These are phyloP conservation scores for Penicillium antarcticum DNA, from an alignment of 495 filamentous ascomycete species.

Conservation along the genomic window DNA sequence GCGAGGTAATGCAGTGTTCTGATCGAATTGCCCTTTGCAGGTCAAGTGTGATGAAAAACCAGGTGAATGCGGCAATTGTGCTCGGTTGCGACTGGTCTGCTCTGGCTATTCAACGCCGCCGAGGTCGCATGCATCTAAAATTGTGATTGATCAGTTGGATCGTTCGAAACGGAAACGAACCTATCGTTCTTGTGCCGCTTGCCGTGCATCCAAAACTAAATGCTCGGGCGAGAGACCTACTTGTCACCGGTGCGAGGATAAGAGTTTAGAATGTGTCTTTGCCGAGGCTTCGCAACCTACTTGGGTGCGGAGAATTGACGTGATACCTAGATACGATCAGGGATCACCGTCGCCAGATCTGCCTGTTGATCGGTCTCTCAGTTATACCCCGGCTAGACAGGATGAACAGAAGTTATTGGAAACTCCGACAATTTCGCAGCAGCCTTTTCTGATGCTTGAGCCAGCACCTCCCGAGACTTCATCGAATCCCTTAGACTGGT, in stretches of 20 bases:
- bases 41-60: conserved; percentile 31
- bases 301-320: conserved; percentile 23
- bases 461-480: no score
- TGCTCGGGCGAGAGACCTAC: conserved; percentile 33
- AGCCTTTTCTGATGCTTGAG: neutral
- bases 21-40: conserved; percentile 8
- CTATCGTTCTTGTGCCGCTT: conserved; percentile 32
- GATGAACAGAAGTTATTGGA: neutral
- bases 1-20: no score
- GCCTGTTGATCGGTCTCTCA: neutral
- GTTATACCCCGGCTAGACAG: neutral
- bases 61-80: conserved; percentile 26
- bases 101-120: conserved; percentile 17
- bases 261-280: conserved; percentile 24
- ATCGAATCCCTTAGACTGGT: neutral
- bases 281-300: conserved; percentile 26
- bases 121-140: neutral
- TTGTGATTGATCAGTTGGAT: neutral
- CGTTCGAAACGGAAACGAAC: conserved; percentile 24
- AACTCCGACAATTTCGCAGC: neutral
- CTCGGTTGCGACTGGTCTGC: conserved; percentile 22
- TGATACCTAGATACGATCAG: neutral
- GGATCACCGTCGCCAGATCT: neutral
- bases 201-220: conserved; percentile 30
- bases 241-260: conserved; percentile 27